phyloP scores from a whole-genome alignment of 257 asterid species.

The Fraxinus quadrangulata region DNA sequence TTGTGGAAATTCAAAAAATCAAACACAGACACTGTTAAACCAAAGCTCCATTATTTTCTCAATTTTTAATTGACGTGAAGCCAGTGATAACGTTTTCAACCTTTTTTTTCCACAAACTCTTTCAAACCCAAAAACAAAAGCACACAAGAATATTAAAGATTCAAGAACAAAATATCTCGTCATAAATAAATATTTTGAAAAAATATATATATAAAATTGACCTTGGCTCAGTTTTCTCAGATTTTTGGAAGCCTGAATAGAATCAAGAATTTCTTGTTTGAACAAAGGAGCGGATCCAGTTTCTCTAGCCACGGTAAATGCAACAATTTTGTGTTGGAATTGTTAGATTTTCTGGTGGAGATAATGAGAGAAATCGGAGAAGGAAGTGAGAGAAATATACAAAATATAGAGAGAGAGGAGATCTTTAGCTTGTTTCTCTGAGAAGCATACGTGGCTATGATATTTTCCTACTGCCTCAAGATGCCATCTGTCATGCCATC shows the following conservation, averaged over 20 bases:
- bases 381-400: slow-evolving; percentile 13
- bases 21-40: slow-evolving; percentile 13
- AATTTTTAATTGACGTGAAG: slow-evolving; percentile 3
- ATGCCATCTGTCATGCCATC: slow-evolving; percentile 40
- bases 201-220: neutral
- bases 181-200: neutral
- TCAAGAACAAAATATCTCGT: slow-evolving; percentile 10
- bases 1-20: neutral
- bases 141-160: slow-evolving; percentile 3
- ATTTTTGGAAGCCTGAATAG: slow-evolving; percentile 1
- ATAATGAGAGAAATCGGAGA: slow-evolving; percentile 36
- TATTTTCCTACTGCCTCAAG: slow-evolving; percentile 50
- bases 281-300: neutral
- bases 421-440: slow-evolving; percentile 79
- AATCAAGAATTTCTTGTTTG: neutral
- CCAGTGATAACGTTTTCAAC: slow-evolving; percentile 9
- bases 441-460: slow-evolving; percentile 72
- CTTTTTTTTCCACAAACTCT: neutral
- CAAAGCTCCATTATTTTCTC: neutral
- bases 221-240: slow-evolving; percentile 26
- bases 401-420: slow-evolving; percentile 30
- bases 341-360: slow-evolving; percentile 50
- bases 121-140: neutral
- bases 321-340: slow-evolving; percentile 30
- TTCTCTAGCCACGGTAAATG: neutral